A percentile compares a stretch with the other conserved stretches of the same genome.
Conservation (phyloP, 257 asterid species). For the Penstemon newberryi region DNA sequence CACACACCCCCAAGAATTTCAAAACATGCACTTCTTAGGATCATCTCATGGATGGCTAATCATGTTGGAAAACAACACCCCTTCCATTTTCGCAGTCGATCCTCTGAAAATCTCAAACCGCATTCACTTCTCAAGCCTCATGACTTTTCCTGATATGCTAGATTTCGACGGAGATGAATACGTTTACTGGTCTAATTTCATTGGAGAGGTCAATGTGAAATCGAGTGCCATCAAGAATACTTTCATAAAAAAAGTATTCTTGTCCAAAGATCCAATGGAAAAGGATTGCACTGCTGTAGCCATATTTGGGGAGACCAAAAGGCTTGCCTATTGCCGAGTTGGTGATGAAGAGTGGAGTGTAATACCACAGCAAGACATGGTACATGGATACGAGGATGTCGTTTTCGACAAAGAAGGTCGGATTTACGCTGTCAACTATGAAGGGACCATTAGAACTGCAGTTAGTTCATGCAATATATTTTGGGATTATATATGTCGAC, state of each 20-base stretch:
- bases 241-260: background rate
- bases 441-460: background rate
- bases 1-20: background rate
- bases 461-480: background rate
- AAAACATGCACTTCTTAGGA: conserved; percentile 2
- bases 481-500: background rate
- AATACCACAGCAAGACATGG: background rate
- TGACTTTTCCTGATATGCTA: background rate
- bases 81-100: conserved; percentile 6
- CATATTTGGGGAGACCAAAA: background rate
- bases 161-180: background rate
- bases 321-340: conserved; percentile 16
- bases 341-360: conserved; percentile 2
- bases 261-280: conserved; percentile 5
- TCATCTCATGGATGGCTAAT: conserved; percentile 17
- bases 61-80: background rate
- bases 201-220: background rate
- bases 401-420: background rate
- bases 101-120: background rate
- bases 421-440: background rate
- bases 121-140: background rate
- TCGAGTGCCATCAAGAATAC: background rate
- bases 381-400: background rate
- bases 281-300: conserved; percentile 1
- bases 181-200: background rate